A percentile compares a stretch with the other conserved stretches of the same genome.
These are phyloP conservation scores for Fusarium sp. DNA, from an alignment of 2,329 filamentous ascomycete species.

Conservation along the genomic window DNA sequence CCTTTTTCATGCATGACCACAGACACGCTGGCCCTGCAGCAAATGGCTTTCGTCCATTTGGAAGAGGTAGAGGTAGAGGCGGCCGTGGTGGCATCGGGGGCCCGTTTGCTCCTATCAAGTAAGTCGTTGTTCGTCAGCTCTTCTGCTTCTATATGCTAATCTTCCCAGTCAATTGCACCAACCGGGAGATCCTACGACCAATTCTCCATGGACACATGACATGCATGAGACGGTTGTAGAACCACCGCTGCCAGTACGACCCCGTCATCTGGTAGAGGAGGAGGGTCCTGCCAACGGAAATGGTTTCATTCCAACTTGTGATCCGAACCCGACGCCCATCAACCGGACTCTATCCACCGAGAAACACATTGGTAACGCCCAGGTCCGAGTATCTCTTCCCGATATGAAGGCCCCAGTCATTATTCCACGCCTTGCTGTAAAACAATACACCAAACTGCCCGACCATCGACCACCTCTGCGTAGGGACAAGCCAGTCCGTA, in stretches of 20 bases:
- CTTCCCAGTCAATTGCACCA: constrained; percentile 55
- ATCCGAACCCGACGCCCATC: constrained; percentile 72
- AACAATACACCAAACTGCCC: constrained; percentile 92
- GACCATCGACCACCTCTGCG: constrained; percentile 94
- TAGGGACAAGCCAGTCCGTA: constrained; percentile 94
- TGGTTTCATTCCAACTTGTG: constrained; percentile 66
- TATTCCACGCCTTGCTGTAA: constrained; percentile 82
- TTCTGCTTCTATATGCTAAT: constrained; percentile 44
- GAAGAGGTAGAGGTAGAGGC: constrained; percentile 73
- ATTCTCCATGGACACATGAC: constrained; percentile 90
- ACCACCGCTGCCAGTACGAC: constrained; percentile 55
- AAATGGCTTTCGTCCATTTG: constrained; percentile 81
- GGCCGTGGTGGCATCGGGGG: constrained; percentile 70
- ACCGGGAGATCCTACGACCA: constrained; percentile 71
- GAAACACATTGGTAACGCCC: constrained; percentile 84
- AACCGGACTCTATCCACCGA: constrained; percentile 86
- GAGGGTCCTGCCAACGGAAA: constrained; percentile 67
- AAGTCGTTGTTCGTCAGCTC: constrained; percentile 53
- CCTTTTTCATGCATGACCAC: constrained; percentile 98
- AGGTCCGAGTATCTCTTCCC: constrained; percentile 84
- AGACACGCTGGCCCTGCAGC: constrained; percentile 80
- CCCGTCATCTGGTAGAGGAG: constrained; percentile 57
- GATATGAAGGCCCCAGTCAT: constrained; percentile 77
- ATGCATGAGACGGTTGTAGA: constrained; percentile 81
- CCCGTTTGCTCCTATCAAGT: constrained; percentile 72